Evolutionary conservation across 352 stramenopile species (phyloP), one percentile per base, ranked within the genome.

Genomic region (Globisporangium cystogenes): DNA sequence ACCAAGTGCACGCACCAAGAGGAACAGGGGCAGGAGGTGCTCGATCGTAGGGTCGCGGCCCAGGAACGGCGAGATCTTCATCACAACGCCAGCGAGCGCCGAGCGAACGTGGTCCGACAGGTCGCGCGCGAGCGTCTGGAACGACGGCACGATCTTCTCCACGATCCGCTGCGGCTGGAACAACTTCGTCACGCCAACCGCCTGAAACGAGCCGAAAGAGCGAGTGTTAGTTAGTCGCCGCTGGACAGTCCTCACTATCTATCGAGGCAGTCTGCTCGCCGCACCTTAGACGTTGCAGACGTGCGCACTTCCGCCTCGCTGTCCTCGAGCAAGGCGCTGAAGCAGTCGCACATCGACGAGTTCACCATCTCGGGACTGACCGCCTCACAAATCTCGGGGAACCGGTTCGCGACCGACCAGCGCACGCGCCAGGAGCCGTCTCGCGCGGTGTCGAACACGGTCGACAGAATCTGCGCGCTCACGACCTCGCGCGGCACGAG

Each of bases 361-460:
- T 85, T 90, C 26, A 86, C 76, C 1, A 65, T 66, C 29, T 95
- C 80, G 1, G 76, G 50, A 46, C 76, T 81, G 49, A 98, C 87
- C 3, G 88, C 93, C 42, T 87, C 70, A 41, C 94, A 97, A 11
- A 99, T 89, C 48, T 97, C 78, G 1, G 91, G 79, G 57, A 99
- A 98, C 47, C 98, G 97, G 45, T 97, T 97, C 10, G 96, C 97
- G 33, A 98, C 94, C 12, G 94, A 99, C 95, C 96, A 99, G 36
- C 97, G 84, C 33, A 99, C 96, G 52, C 97, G 88, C 97, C 97
- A 99, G 27, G 96, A 98, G n/a, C 90, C 92, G 72, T 99, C 96
- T 37, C 88, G 79, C 21, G 96, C 96, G 0, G 85, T 96, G 31
- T 94, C 83, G 26, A 98, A 86, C 41, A 98, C 85, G 0, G 94